phyloP scores from a whole-genome alignment of 768 basidiomycete species.

The Calocybe gangraenosa region DNA sequence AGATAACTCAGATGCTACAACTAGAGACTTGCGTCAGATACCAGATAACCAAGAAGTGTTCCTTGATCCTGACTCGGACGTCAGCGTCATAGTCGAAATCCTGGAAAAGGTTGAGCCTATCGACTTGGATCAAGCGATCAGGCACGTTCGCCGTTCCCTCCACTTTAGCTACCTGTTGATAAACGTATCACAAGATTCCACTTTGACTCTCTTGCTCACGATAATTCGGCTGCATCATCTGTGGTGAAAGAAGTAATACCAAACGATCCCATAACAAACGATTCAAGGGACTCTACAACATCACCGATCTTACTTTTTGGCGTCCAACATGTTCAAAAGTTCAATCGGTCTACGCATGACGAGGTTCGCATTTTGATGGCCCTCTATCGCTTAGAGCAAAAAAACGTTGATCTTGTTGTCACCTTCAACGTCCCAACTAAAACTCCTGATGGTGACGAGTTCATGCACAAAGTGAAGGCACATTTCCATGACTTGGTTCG shows the following conservation, averaged over 20 bases:
- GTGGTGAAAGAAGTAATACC: constrained; percentile 35
- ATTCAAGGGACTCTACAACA: constrained; percentile 47
- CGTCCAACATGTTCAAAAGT: constrained; percentile 71
- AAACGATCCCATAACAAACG: constrained; percentile 31
- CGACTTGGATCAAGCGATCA: constrained; percentile 59
- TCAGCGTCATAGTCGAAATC: constrained; percentile 83
- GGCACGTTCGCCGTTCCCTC: constrained; percentile 24
- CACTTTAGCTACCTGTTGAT: background rate
- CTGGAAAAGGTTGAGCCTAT: constrained; percentile 64
- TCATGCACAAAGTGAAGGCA: constrained; percentile 28
- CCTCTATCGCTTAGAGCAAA: constrained; percentile 70
- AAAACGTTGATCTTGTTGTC: constrained; percentile 77
- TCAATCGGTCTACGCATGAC: constrained; percentile 58
- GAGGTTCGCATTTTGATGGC: constrained; percentile 75
- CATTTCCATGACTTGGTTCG: constrained; percentile 53
- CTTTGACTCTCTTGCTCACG: constrained; percentile 86
- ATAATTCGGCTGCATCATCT: constrained; percentile 67
- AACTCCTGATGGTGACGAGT: constrained; percentile 41
- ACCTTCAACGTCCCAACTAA: constrained; percentile 76
- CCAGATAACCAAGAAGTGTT: constrained; percentile 96
- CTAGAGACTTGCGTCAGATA: constrained; percentile 66
- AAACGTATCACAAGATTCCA: constrained; percentile 62
- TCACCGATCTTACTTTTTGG: constrained; percentile 63
- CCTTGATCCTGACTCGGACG: constrained; percentile 60
- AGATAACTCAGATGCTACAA: constrained; percentile 1